Percentiles rank a stretch among this genome's conserved stretches.
phyloP scores from a whole-genome alignment of 495 filamentous ascomycete species.

The Paragyromitra xinjiangensis region DNA sequence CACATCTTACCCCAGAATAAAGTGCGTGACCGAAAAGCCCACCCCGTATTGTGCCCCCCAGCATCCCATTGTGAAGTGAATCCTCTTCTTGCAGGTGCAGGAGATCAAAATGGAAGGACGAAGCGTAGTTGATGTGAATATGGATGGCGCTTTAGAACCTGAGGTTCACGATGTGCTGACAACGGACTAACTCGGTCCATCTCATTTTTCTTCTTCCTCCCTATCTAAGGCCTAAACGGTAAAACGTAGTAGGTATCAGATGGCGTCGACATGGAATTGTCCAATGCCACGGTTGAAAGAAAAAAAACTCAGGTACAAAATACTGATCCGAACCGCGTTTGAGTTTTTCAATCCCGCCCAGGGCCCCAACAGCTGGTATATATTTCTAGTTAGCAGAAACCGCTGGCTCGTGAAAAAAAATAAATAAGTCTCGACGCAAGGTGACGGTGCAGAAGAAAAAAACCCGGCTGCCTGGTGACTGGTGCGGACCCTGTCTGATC shows the following conservation, averaged over 20 bases:
- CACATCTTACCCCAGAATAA: conserved; percentile 12
- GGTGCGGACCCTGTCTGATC: conserved; percentile 55
- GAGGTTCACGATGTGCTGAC: conserved; percentile 23
- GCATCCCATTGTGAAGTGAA: conserved; percentile 16
- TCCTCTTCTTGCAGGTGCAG: conserved; percentile 22
- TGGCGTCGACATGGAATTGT: conserved; percentile 22
- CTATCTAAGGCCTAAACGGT: conserved; percentile 1
- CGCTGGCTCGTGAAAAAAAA: conserved; percentile 47
- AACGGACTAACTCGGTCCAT: conserved; percentile 34
- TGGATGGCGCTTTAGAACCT: background rate
- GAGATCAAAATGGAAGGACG: conserved; percentile 42
- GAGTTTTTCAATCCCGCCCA: conserved; percentile 25
- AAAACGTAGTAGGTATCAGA: conserved; percentile 27
- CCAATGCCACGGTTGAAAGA: conserved; percentile 19
- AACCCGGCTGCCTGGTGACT: conserved; percentile 54
- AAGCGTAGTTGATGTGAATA: conserved; percentile 28
- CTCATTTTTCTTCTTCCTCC: conserved; percentile 29
- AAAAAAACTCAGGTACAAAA: conserved; percentile 24
- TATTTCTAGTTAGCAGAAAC: conserved; percentile 18
- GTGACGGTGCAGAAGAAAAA: conserved; percentile 44
- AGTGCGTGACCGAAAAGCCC: conserved; percentile 17
- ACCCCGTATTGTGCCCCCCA: conserved; percentile 17
- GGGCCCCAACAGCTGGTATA: conserved; percentile 23
- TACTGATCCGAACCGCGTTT: conserved; percentile 8
- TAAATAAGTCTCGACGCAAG: conserved; percentile 35